Evolutionary conservation across 2,329 filamentous ascomycete genomes (phyloP).

Genomic region (Fusarium drepaniforme): DNA sequence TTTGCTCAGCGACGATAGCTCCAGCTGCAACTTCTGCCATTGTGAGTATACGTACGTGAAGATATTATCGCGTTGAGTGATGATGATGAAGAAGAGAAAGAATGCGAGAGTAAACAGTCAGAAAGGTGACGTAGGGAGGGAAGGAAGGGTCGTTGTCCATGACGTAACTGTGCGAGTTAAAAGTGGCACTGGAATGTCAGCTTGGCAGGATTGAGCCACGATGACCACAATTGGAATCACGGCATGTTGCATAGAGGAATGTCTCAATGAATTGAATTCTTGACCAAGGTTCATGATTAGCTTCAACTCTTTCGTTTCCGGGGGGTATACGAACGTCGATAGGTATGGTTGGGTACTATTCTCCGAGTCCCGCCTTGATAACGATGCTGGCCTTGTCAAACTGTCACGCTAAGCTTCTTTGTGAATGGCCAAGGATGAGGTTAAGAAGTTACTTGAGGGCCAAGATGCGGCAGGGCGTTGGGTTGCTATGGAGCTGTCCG

Average conservation of each 20-base stretch:
- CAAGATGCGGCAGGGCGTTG: not conserved
- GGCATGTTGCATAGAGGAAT: not conserved
- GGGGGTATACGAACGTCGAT: not conserved
- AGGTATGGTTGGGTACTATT: not conserved
- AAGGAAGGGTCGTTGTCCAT: not conserved
- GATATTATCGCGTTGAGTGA: not conserved
- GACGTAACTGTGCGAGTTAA: not conserved
- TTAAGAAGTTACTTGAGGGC: not conserved
- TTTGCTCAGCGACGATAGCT: slow-evolving; percentile 31
- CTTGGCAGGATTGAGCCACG: not conserved
- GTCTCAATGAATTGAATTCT: not conserved
- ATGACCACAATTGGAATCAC: not conserved
- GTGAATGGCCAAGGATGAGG: not conserved
- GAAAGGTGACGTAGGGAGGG: slow-evolving; percentile 5
- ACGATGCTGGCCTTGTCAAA: not conserved
- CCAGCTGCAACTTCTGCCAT: slow-evolving; percentile 41
- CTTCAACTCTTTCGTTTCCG: not conserved
- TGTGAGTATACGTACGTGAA: not conserved
- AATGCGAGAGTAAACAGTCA: not conserved
- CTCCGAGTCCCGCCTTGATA: not conserved
- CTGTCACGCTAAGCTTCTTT: not conserved
- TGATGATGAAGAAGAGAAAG: not conserved
- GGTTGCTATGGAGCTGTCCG: not conserved
- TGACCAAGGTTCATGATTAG: not conserved
- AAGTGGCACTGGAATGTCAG: slow-evolving; percentile 1